Percentiles rank a stretch among this genome's conserved stretches.
phyloP scores from a whole-genome alignment of 2,329 filamentous ascomycete genomes.

The Sphaerulina musiva region DNA sequence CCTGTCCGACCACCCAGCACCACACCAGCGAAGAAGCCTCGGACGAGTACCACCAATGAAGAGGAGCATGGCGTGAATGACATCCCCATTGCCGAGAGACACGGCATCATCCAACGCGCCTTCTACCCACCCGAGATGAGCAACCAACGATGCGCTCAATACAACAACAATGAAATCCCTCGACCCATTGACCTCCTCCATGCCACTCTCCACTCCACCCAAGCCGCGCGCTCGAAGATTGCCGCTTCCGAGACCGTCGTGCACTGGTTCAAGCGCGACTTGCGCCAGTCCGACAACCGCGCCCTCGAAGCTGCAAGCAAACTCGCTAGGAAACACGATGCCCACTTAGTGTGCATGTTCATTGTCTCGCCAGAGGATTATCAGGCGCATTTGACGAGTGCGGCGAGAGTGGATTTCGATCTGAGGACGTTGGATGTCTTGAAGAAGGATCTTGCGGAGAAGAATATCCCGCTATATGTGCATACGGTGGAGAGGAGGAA shows the following conservation, averaged over 20 bases:
- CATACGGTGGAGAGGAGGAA: conserved; percentile 64
- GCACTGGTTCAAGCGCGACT: conserved; percentile 86
- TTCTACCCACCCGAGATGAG: conserved; percentile 86
- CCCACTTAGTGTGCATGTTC: conserved; percentile 71
- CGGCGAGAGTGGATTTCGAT: conserved; percentile 72
- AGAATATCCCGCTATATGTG: conserved; percentile 72
- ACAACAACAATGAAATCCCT: conserved; percentile 61
- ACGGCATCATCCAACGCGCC: conserved; percentile 43
- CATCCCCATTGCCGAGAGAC: conserved; percentile 34
- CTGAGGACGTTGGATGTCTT: conserved; percentile 64
- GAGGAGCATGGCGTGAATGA: not conserved
- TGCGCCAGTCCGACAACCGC: conserved; percentile 68
- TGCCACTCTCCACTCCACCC: conserved; percentile 56
- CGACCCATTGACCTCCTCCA: conserved; percentile 67
- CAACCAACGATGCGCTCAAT: conserved; percentile 68
- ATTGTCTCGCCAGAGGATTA: conserved; percentile 78
- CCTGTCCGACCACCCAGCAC: conserved; percentile 22
- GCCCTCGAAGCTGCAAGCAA: conserved; percentile 60
- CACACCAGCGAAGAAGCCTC: conserved; percentile 20
- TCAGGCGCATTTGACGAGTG: conserved; percentile 68
- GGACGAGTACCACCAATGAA: conserved; percentile 1
- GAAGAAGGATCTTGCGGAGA: conserved; percentile 57
- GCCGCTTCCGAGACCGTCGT: conserved; percentile 58
- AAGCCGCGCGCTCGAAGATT: conserved; percentile 47
- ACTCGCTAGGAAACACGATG: conserved; percentile 58